These are phyloP conservation scores for Fusarium stilboides DNA, from an alignment of 2,329 filamentous ascomycete genomes.

Conservation along the genomic window DNA sequence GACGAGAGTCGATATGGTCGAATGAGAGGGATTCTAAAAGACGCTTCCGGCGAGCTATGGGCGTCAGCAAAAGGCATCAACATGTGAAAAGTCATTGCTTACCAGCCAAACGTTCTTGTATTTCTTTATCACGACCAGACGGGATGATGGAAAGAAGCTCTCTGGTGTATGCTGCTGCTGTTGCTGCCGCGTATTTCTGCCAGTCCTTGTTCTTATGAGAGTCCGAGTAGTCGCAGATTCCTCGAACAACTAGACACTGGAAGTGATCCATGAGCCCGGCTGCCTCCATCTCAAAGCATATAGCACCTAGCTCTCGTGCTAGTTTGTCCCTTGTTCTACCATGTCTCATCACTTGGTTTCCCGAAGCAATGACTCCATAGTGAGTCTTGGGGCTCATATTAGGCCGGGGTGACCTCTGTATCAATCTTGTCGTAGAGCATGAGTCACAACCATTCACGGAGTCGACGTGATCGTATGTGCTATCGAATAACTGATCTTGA, in stretches of 20 bases:
- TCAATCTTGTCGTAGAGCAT: background rate
- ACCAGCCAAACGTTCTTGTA: background rate
- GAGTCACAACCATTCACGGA: background rate
- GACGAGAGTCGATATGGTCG: constrained; percentile 26
- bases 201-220: constrained; percentile 56
- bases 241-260: constrained; percentile 53
- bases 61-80: background rate
- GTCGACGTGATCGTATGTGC: background rate
- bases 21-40: constrained; percentile 25
- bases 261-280: constrained; percentile 43
- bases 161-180: constrained; percentile 49
- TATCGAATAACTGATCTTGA: constrained; percentile 12
- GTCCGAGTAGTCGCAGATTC: constrained; percentile 58
- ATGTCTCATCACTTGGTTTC: constrained; percentile 54
- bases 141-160: constrained; percentile 29
- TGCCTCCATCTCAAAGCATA: constrained; percentile 51
- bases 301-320: background rate
- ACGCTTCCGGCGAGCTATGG: background rate
- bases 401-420: background rate
- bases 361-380: constrained; percentile 48
- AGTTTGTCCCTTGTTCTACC: constrained; percentile 50
- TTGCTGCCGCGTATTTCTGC: constrained; percentile 54
- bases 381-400: constrained; percentile 21
- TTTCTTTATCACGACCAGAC: too few species aligned
- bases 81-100: background rate